Evolutionary conservation across 305 asterid genomes (phyloP).

Genomic region (Andrographis paniculata): DNA sequence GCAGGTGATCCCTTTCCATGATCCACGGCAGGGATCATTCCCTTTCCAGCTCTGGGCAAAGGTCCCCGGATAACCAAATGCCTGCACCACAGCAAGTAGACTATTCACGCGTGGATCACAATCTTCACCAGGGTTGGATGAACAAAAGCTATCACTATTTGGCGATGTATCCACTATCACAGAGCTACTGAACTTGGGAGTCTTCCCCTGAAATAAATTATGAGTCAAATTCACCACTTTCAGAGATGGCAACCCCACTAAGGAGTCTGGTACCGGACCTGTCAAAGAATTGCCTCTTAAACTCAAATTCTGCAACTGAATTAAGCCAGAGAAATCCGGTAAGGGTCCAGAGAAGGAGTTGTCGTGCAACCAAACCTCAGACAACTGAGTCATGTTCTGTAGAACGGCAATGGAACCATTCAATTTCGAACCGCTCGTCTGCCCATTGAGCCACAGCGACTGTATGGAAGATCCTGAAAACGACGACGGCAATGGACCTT

Average conservation of each 20-base stretch:
- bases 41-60: slow-evolving; percentile 64
- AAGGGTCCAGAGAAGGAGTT: slow-evolving; percentile 61
- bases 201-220: slow-evolving; percentile 65
- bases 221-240: slow-evolving; percentile 53
- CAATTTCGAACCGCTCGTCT: slow-evolving; percentile 29
- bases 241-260: slow-evolving; percentile 35
- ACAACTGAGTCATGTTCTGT: slow-evolving; percentile 52
- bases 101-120: slow-evolving; percentile 48
- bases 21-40: slow-evolving; percentile 58
- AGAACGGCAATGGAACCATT: slow-evolving; percentile 52
- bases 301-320: slow-evolving; percentile 37
- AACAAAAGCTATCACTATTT: slow-evolving; percentile 53
- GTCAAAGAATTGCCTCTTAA: slow-evolving; percentile 64
- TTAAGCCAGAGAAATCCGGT: slow-evolving; percentile 54
- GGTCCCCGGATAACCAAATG: slow-evolving; percentile 44
- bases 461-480: slow-evolving; percentile 46
- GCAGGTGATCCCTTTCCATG: slow-evolving; percentile 72
- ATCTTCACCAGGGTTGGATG: slow-evolving; percentile 34
- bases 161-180: slow-evolving; percentile 35
- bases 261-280: slow-evolving; percentile 71
- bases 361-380: slow-evolving; percentile 54
- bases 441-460: slow-evolving; percentile 70
- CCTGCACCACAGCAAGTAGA: slow-evolving; percentile 45
- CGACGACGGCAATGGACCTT: slow-evolving; percentile 56
- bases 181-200: slow-evolving; percentile 40